Base-by-base conservation (phyloP, 768 basidiomycete genomes). In the Trametes meyenii region DNA sequence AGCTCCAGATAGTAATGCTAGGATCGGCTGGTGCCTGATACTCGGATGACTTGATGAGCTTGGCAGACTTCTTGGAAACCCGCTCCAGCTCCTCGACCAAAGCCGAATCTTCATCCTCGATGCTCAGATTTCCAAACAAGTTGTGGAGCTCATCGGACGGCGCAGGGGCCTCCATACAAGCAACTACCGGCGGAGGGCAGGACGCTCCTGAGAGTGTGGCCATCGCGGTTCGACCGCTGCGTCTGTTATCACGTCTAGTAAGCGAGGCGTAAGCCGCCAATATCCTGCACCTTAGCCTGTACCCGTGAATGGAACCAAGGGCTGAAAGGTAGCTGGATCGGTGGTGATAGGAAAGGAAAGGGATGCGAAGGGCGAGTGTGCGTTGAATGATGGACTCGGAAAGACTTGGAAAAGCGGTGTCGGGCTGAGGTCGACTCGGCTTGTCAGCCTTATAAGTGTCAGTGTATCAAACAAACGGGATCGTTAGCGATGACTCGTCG, bases 1-100 rank as follows among this genome's bases (percentile, higher is more conserved):
- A 98, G 76, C 91, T 94, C 3, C 85, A 81, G 33, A 98, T 76
- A 3, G 72, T 69, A 67, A 87, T 78, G 2, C 72, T 65, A 1
- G 84, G 79, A 60, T 84, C 83, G 1, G 83, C 83, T 0, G 89
- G 86, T 0, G 83, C 86, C 1, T 72, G 44, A 69, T 90, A 88
- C 1, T 73, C 67, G 0, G 81, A 78, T 2, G 85, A 85, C 49
- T 79, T 82, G 56, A 93, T 81, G 51, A 94, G 85, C 70, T 88
- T 90, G 2, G 85, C 81, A 0, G 78, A 79, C 52, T 78, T 81
- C 40, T 79, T 76, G 6, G 88, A 82, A 16, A 92, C 69, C 2
- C 68, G 70, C 59, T 78, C 70, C 24, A 94, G 81, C 43, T 79
- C 75, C 0, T 76, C 69, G 64, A 94, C 77, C 62, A 94, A 84